A percentile compares a stretch with the other conserved stretches of the same genome.
These are phyloP conservation scores for Sugiyamaella mastotermitis DNA, from an alignment of 805 yeast genomes.

Conservation along the genomic window DNA sequence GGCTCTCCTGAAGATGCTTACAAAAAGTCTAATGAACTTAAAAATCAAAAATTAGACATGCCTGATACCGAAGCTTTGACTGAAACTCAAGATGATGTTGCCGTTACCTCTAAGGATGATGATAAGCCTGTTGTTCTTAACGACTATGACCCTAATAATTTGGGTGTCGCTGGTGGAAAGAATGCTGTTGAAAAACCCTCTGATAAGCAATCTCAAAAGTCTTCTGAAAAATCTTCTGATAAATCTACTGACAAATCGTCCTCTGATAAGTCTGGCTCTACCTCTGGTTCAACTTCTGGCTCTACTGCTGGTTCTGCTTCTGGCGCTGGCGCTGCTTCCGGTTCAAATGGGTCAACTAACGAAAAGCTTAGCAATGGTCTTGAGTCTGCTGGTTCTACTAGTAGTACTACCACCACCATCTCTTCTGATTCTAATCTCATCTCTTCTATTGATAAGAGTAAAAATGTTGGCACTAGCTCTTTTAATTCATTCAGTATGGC, in stretches of 20 bases:
- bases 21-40: constrained; percentile 25
- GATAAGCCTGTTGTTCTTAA: constrained; percentile 29
- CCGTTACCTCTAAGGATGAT: constrained; percentile 16
- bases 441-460: not conserved
- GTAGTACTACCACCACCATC: not conserved
- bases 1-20: constrained; percentile 25
- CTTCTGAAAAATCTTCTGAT: constrained; percentile 3
- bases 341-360: not conserved
- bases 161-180: no score
- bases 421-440: not conserved
- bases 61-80: constrained; percentile 18
- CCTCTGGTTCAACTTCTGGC: not conserved
- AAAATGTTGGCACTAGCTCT: constrained; percentile 7
- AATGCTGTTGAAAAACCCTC: no score
- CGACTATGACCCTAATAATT: constrained; percentile 32
- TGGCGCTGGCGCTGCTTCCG: not conserved
- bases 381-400: not conserved
- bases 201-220: constrained; percentile 22
- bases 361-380: not conserved
- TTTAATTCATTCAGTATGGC: constrained; percentile 67
- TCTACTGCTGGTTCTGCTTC: not conserved
- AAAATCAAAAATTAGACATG: constrained; percentile 17
- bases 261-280: constrained; percentile 1
- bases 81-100: constrained; percentile 12
- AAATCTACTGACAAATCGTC: not conserved